Conservation (phyloP, 805 yeast species). For the Candida sonorensis region DNA sequence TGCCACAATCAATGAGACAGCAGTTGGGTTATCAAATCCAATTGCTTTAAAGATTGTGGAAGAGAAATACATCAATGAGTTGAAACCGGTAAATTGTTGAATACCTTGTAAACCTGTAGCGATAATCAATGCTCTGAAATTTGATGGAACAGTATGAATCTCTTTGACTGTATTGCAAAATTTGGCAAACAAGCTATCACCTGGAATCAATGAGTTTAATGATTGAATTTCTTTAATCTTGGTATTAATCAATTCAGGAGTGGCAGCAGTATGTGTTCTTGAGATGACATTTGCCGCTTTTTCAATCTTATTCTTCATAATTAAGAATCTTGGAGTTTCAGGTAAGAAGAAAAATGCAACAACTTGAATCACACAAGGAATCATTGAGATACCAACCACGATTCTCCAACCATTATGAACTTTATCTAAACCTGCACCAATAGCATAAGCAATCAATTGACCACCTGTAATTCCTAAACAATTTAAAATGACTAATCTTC, state of each 20-base stretch:
- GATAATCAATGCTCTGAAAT: slow-evolving; percentile 43
- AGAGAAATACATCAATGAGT: slow-evolving; percentile 92
- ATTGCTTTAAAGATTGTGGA: slow-evolving; percentile 87
- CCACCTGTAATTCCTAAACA: slow-evolving; percentile 92
- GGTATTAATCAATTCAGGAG: slow-evolving; percentile 33
- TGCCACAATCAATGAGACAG: slow-evolving; percentile 88
- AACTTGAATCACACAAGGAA: slow-evolving; percentile 43
- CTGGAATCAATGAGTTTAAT: slow-evolving; percentile 19
- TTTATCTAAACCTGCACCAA: slow-evolving; percentile 41
- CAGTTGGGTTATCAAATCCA: slow-evolving; percentile 86
- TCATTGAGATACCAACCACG: slow-evolving; percentile 43
- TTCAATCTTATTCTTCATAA: slow-evolving; percentile 34
- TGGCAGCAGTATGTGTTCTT: slow-evolving; percentile 31
- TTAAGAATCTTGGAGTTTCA: slow-evolving; percentile 48
- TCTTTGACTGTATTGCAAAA: slow-evolving; percentile 33
- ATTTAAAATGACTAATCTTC: slow-evolving; percentile 82
- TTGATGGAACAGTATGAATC: slow-evolving; percentile 36
- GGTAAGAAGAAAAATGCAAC: slow-evolving; percentile 41
- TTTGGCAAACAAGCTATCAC: slow-evolving; percentile 17
- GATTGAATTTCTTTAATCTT: slow-evolving; percentile 35
- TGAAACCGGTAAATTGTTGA: slow-evolving; percentile 96
- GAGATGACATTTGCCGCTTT: slow-evolving; percentile 35
- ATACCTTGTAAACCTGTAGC: slow-evolving; percentile 85
- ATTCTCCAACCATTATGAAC: slow-evolving; percentile 45
- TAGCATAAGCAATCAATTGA: slow-evolving; percentile 86